phyloP scores from a whole-genome alignment of 1,284 basidiomycete genomes.

The Naganishia cerealis region DNA sequence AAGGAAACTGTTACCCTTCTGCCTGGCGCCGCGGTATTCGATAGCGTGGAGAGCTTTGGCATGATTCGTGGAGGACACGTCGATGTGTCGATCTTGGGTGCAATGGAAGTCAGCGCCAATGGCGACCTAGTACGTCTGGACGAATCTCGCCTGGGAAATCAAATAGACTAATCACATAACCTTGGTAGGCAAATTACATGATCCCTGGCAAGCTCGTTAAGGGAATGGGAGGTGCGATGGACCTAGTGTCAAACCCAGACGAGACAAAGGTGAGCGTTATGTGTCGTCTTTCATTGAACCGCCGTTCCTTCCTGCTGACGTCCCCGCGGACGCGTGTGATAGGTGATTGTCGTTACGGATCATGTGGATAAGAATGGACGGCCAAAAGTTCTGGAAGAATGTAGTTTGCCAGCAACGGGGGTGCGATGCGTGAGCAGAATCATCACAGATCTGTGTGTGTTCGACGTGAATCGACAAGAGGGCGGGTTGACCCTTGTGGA shows the following conservation, averaged over 20 bases:
- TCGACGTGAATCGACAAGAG: constrained; percentile 74
- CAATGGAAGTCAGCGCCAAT: constrained; percentile 88
- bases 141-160: background rate
- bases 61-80: constrained; percentile 97
- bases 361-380: constrained; percentile 84
- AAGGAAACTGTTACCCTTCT: constrained; percentile 92
- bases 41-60: constrained; percentile 63
- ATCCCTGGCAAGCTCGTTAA: constrained; percentile 88
- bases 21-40: constrained; percentile 88
- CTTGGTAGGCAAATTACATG: constrained; percentile 77
- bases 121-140: constrained; percentile 70
- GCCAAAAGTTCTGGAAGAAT: constrained; percentile 80
- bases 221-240: constrained; percentile 92
- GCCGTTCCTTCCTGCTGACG: background rate
- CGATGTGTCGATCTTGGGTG: constrained; percentile 82
- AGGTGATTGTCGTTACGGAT: constrained; percentile 75
- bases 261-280: constrained; percentile 64
- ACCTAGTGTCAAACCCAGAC: constrained; percentile 88
- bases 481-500: constrained; percentile 78
- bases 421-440: constrained; percentile 82
- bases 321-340: background rate
- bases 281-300: background rate
- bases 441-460: constrained; percentile 87
- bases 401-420: constrained; percentile 82
- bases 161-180: background rate